A percentile compares a stretch with the other conserved stretches of the same genome.
These are phyloP conservation scores for Betula pendula DNA, from an alignment of 306 rosid species.

Conservation along the genomic window DNA sequence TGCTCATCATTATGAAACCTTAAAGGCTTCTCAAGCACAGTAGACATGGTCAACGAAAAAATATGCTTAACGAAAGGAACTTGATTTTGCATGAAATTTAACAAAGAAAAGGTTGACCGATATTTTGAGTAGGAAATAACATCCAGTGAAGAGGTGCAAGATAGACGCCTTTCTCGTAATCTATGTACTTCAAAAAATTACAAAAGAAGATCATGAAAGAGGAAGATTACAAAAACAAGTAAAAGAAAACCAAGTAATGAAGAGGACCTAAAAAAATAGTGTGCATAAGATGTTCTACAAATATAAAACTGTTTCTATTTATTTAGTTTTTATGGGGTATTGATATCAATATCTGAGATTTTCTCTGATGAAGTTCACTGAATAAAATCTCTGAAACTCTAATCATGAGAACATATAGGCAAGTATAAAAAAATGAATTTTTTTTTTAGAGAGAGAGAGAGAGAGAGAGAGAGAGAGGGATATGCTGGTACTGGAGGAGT, in stretches of 20 bases:
- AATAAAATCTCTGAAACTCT: conserved; percentile 40
- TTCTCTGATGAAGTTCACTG: conserved; percentile 28
- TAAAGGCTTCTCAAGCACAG: no score
- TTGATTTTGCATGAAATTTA: not conserved
- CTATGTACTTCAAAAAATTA: not conserved
- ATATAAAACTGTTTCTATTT: not conserved
- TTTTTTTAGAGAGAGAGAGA: conserved; percentile 16
- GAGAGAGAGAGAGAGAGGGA: conserved; percentile 1
- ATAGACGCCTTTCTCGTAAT: not conserved
- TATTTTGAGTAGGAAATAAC: not conserved
- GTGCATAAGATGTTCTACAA: not conserved
- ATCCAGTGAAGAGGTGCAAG: not conserved
- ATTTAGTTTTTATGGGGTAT: not conserved
- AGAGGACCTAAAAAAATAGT: not conserved
- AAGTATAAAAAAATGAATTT: conserved; percentile 3
- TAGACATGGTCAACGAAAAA: no score
- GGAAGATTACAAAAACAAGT: not conserved
- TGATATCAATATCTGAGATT: conserved; percentile 25
- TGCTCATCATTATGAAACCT: no score
- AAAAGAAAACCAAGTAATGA: not conserved
- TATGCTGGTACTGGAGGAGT: conserved; percentile 35
- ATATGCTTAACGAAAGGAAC: not conserved
- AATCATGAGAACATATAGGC: conserved; percentile 6
- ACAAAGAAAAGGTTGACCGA: not conserved
- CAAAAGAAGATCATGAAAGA: not conserved